Evolutionary conservation across 179 eudicot genomes (phyloP).

Genomic region (Heliamphora pulchella): DNA sequence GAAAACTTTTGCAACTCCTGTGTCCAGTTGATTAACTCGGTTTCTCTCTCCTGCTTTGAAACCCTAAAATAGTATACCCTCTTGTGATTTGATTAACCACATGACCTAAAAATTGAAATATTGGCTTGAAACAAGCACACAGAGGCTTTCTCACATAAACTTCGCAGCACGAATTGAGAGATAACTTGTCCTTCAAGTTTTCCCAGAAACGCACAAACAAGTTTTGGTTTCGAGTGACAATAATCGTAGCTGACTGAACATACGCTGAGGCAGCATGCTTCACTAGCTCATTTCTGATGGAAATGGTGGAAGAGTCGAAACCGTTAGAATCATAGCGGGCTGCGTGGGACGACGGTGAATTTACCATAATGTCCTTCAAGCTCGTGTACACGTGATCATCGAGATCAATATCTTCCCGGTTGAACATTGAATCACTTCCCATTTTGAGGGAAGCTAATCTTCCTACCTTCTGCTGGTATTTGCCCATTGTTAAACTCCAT

Average conservation of each 20-base stretch:
- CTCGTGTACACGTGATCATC: slow-evolving; percentile 30
- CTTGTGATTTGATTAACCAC: slow-evolving; percentile 1
- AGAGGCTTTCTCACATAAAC: slow-evolving; percentile 14
- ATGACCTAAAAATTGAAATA: slow-evolving; percentile 9
- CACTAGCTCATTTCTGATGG: slow-evolving; percentile 31
- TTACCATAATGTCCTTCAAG: slow-evolving; percentile 29
- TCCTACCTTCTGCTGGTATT: neutral
- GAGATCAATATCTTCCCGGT: slow-evolving; percentile 17
- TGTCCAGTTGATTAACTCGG: too few species aligned
- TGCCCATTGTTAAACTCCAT: slow-evolving; percentile 6
- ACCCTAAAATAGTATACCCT: neutral
- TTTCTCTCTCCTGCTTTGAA: too few species aligned
- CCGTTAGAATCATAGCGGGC: neutral
- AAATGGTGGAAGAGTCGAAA: slow-evolving; percentile 23
- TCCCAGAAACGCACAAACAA: slow-evolving; percentile 17
- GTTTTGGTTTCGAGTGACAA: slow-evolving; percentile 18
- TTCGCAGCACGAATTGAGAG: slow-evolving; percentile 10
- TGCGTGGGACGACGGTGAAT: slow-evolving; percentile 10
- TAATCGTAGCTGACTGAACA: slow-evolving; percentile 28
- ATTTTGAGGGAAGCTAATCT: neutral
- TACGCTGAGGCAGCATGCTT: slow-evolving; percentile 40
- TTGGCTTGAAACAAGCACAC: slow-evolving; percentile 10
- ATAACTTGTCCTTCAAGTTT: slow-evolving; percentile 12
- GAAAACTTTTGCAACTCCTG: too few species aligned
- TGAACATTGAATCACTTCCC: neutral